phyloP scores from a whole-genome alignment of 164 flowering plant genomes.

The Litsea cubeba region DNA sequence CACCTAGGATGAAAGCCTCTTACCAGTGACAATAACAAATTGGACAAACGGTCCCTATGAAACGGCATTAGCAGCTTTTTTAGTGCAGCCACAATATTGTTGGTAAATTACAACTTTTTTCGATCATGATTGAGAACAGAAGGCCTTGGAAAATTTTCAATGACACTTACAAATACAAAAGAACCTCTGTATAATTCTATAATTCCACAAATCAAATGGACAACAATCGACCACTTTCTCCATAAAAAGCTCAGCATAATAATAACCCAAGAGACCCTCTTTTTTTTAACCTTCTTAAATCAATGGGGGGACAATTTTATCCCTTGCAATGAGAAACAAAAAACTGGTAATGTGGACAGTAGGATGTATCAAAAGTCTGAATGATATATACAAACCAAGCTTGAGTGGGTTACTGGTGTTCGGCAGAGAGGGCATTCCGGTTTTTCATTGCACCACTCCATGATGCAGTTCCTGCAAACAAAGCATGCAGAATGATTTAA shows the following conservation, averaged over 20 bases:
- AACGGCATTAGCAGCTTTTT: no score
- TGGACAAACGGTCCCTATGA: no score
- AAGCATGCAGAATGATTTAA: neutral
- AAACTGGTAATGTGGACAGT: neutral
- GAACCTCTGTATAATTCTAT: neutral
- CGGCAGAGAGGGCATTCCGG: conserved; percentile 98
- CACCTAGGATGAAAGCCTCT: neutral
- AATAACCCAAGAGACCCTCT: neutral
- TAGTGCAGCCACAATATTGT: neutral
- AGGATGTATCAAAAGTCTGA: conserved; percentile 59
- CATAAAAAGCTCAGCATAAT: neutral
- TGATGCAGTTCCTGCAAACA: conserved; percentile 77
- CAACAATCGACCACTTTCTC: neutral
- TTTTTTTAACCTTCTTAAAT: neutral
- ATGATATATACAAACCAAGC: conserved; percentile 82
- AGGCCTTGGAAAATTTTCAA: neutral
- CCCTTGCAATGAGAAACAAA: neutral
- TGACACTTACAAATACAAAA: neutral
- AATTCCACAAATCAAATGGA: neutral
- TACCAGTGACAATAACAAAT: neutral
- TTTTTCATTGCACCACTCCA: conserved; percentile 99
- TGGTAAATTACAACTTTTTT: neutral
- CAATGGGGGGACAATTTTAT: neutral
- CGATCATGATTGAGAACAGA: neutral
- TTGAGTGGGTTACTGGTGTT: conserved; percentile 80